Base-by-base conservation (phyloP, 768 basidiomycete species). In the Amanita rubescens region DNA sequence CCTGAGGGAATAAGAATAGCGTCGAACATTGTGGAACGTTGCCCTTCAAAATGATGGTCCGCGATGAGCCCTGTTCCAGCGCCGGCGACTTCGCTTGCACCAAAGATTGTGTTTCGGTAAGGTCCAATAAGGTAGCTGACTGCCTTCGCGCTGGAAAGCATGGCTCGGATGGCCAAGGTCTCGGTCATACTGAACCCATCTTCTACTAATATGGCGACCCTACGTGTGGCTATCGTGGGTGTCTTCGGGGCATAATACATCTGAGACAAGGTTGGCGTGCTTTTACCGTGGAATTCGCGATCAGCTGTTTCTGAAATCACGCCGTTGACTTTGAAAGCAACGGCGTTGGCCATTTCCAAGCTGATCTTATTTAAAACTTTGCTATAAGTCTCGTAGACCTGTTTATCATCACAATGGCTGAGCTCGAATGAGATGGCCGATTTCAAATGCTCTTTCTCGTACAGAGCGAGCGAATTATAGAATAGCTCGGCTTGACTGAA, bases 21-120 rank as follows among this genome's bases (percentile, higher is more conserved):
- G 64, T 94, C 93, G 61, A 90, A 95, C 65, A 87, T 62, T 0
- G 90, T 94, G 33, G 88, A 90, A 45, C 92, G 77, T 61, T 84
- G 87, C 1, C 84, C 80, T 62, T 90, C 87, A 55, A 80, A 85
- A 55, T 84, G 76, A 69, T 91, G 81, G 70, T 93, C 79, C 39
- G 81, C 75, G 64, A 73, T 62, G 49, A 80, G 61, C 56, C 73
- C 66, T 12, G 58, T 45, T 0, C 65, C 62, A 56, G 62, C 37
- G 56, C 70, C 61, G 11, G 60, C 30, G 2, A 32, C 34, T 53
- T 65, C 61, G 0, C 68, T 65, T 48, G 70, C 59, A 5, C 74
- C 57, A 33, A 57, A 68, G 10, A 79, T 68, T 58, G 79, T 75
- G 7, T 82, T 79, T n/a, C 89, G 79, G 27, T 78, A 81, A 11